These are phyloP conservation scores for Pyrus pyrifolia DNA, from an alignment of 306 rosid species.

Conservation along the genomic window DNA sequence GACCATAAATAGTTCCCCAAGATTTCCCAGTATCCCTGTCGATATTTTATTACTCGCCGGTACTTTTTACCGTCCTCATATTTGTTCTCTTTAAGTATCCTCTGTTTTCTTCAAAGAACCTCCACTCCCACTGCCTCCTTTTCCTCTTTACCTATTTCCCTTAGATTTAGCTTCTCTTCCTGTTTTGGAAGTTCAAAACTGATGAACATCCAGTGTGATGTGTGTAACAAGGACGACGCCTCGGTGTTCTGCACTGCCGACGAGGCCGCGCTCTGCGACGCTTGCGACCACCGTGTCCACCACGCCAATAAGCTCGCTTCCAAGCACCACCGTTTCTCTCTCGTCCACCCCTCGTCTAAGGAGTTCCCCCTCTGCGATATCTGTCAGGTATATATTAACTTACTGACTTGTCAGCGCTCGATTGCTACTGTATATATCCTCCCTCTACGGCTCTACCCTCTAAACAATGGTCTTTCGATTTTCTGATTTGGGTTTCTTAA, in stretches of 20 bases:
- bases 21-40: background rate
- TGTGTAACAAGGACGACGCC: conserved; percentile 59
- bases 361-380: conserved; percentile 66
- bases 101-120: background rate
- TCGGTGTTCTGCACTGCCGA: conserved; percentile 88
- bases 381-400: conserved; percentile 40
- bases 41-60: background rate
- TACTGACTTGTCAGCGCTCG: background rate
- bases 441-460: background rate
- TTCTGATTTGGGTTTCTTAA: background rate
- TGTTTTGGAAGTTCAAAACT: background rate
- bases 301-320: conserved; percentile 93
- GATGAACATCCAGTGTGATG: conserved; percentile 98
- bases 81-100: background rate
- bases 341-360: conserved; percentile 41
- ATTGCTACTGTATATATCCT: background rate
- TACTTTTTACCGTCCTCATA: background rate
- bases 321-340: conserved; percentile 87
- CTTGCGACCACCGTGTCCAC: conserved; percentile 90
- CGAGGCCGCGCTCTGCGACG: conserved; percentile 79
- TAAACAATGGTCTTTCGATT: background rate
- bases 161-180: background rate
- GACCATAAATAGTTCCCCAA: background rate
- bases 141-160: background rate
- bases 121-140: background rate